A percentile compares a stretch with the other conserved stretches of the same genome.
phyloP scores from a whole-genome alignment of 2,329 filamentous ascomycete genomes.

The Xylariaceae sp. region DNA sequence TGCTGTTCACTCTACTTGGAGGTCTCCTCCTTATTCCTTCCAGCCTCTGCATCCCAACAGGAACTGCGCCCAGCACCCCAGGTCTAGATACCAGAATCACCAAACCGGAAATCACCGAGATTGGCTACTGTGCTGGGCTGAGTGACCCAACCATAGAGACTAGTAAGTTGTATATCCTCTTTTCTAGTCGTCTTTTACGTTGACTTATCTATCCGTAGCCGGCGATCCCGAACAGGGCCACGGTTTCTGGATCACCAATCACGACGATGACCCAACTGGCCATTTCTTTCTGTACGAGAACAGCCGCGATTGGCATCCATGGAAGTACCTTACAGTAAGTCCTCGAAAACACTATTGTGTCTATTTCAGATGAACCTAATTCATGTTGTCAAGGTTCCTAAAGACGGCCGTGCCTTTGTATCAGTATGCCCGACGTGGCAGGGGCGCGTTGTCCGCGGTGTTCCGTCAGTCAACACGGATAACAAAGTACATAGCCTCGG shows the following conservation, averaged over 20 bases:
- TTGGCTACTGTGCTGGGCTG: slow-evolving; percentile 17
- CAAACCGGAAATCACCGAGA: neutral
- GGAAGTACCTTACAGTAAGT: slow-evolving; percentile 39
- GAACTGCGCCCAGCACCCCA: neutral
- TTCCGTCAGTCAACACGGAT: slow-evolving; percentile 31
- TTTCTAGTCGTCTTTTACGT: neutral
- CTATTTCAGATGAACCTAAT: neutral
- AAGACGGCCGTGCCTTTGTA: slow-evolving; percentile 33
- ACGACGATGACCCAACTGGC: slow-evolving; percentile 29
- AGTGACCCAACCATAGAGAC: slow-evolving; percentile 18
- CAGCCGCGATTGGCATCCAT: slow-evolving; percentile 34
- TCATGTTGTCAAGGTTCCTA: slow-evolving; percentile 28
- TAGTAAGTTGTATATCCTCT: slow-evolving; percentile 14
- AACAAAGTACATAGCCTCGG: slow-evolving; percentile 33
- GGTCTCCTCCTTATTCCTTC: neutral
- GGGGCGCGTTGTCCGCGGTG: slow-evolving; percentile 38
- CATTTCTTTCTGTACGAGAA: slow-evolving; percentile 40
- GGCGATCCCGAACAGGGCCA: slow-evolving; percentile 32
- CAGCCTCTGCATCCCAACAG: neutral
- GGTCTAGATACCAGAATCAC: neutral
- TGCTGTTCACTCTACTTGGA: neutral
- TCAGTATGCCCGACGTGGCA: slow-evolving; percentile 37
- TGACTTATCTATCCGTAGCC: neutral
- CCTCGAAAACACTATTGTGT: neutral
- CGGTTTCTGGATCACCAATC: slow-evolving; percentile 36